A percentile compares a stretch with the other conserved stretches of the same genome.
Evolutionary conservation across 192 early-diverging fungal genomes (phyloP).

Genomic region (Backusella luteola): DNA sequence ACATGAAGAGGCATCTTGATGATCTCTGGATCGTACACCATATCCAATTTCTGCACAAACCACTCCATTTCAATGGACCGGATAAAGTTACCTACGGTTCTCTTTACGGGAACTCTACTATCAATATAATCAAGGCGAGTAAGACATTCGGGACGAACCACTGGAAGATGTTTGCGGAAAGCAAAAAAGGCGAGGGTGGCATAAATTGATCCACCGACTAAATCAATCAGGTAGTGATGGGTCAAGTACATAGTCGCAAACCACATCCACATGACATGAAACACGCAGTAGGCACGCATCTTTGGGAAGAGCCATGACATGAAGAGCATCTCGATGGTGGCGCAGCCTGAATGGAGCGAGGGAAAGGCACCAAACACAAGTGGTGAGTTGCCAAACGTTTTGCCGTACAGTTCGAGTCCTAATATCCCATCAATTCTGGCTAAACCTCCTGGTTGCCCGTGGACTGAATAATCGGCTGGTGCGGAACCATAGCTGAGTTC

Average conservation of each 20-base stretch:
- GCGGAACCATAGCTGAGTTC: conserved; percentile 59
- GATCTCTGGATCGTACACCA: neutral
- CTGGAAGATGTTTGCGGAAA: conserved; percentile 45
- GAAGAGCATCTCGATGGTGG: conserved; percentile 63
- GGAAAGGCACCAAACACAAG: conserved; percentile 78
- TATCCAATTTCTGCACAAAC: neutral
- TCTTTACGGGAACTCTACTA: conserved; percentile 5
- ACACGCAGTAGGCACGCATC: conserved; percentile 39
- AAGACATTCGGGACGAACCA: conserved; percentile 22
- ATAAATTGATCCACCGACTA: conserved; percentile 66
- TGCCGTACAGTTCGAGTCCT: conserved; percentile 58
- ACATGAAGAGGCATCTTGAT: neutral
- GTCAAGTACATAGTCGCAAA: conserved; percentile 78
- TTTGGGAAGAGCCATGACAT: conserved; percentile 47
- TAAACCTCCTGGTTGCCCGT: conserved; percentile 66
- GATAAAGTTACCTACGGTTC: conserved; percentile 7
- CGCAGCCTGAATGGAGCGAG: conserved; percentile 71
- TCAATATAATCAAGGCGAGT: conserved; percentile 39
- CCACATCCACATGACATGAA: conserved; percentile 74
- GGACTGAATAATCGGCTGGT: conserved; percentile 63
- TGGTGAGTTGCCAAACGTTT: conserved; percentile 64
- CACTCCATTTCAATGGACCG: conserved; percentile 17
- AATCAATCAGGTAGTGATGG: conserved; percentile 74
- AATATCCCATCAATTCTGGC: conserved; percentile 67
- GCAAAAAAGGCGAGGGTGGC: conserved; percentile 56